Evolutionary conservation across 176 grass and related monocot species (phyloP).

Genomic region (Leersia perrieri): DNA sequence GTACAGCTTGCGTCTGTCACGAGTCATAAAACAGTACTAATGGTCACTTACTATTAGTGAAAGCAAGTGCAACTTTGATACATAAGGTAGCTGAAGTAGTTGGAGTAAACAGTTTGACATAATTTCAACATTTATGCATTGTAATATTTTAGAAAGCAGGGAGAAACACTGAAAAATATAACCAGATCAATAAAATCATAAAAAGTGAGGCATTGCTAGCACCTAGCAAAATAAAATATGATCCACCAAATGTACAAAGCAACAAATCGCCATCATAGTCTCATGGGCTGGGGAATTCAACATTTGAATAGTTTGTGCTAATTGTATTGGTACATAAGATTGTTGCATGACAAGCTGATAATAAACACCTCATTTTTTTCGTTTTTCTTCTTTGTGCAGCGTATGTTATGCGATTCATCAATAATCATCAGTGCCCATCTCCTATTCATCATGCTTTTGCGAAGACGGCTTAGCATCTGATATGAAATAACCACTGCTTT

Average conservation of each 20-base stretch:
- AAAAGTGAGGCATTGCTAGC: background rate
- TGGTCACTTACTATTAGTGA: background rate
- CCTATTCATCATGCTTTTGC: conserved; percentile 58
- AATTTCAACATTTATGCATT: background rate
- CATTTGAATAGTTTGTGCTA: background rate
- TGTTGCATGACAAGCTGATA: background rate
- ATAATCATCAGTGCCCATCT: conserved; percentile 89
- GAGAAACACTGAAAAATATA: background rate
- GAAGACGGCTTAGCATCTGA: conserved; percentile 77
- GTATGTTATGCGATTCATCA: conserved; percentile 98
- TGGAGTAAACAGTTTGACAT: background rate
- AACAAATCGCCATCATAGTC: conserved; percentile 5
- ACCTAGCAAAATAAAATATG: conserved; percentile 3
- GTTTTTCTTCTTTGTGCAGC: conserved; percentile 64
- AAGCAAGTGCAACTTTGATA: conserved; percentile 16
- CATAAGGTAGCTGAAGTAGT: conserved; percentile 10
- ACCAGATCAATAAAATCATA: conserved; percentile 18
- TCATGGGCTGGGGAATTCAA: background rate
- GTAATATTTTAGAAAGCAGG: background rate
- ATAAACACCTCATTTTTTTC: conserved; percentile 70
- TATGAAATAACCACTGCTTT: conserved; percentile 87
- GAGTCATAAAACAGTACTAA: background rate
- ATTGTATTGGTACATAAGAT: background rate
- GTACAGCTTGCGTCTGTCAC: conserved; percentile 71
- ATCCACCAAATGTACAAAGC: conserved; percentile 15